A percentile compares a stretch with the other conserved stretches of the same genome.
Conservation (phyloP, 192 early-diverging fungal species). For the Rhizophagus prolifer region DNA sequence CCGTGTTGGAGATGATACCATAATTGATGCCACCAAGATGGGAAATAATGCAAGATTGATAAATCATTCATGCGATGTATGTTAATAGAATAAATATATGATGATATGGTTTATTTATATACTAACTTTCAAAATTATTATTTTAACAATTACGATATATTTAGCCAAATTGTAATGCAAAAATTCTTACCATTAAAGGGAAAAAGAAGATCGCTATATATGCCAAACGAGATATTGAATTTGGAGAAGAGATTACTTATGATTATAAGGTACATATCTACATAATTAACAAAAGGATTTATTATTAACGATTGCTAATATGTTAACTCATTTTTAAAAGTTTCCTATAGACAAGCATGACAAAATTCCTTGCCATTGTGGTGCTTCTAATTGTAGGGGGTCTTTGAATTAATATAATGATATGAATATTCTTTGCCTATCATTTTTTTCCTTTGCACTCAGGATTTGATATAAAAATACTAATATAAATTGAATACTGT, state of each 20-base stretch:
- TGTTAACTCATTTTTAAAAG: slow-evolving; percentile 12
- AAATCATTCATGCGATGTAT: slow-evolving; percentile 96
- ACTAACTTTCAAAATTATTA: neutral
- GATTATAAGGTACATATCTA: slow-evolving; percentile 79
- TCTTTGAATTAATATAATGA: slow-evolving; percentile 59
- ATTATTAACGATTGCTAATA: neutral
- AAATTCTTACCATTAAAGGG: slow-evolving; percentile 88
- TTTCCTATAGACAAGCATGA: slow-evolving; percentile 81
- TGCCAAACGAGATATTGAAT: slow-evolving; percentile 89
- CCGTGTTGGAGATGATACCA: slow-evolving; percentile 90
- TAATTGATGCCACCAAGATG: slow-evolving; percentile 97
- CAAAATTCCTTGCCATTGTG: slow-evolving; percentile 99
- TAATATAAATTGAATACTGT: no score
- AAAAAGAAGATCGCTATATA: slow-evolving; percentile 98
- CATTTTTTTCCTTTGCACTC: no score
- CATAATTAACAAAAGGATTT: neutral
- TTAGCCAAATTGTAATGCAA: slow-evolving; percentile 97
- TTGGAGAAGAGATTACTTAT: slow-evolving; percentile 98
- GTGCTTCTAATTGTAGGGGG: slow-evolving; percentile 78
- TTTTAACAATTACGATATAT: neutral
- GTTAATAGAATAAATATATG: slow-evolving; percentile 14
- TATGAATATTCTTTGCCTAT: no score
- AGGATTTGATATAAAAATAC: no score
- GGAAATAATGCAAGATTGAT: slow-evolving; percentile 98
- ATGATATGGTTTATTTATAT: neutral